Conservation (phyloP, 129 eudicot genomes). For the Flaveria robusta region DNA sequence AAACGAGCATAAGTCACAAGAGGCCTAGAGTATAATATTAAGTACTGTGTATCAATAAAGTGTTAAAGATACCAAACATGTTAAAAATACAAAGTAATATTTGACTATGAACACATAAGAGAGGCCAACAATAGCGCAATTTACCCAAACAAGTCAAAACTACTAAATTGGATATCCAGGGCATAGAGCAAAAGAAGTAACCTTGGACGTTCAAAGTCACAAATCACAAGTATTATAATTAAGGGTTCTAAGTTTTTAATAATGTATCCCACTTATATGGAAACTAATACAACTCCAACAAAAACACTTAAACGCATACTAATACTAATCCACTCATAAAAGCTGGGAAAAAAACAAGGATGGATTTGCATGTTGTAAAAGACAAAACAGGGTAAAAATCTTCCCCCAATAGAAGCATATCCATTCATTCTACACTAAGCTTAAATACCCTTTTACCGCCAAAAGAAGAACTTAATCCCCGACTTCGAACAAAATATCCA, state of each 20-base stretch:
- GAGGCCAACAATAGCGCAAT: slow-evolving; percentile 12
- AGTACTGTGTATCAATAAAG: not conserved
- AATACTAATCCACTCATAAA: not conserved
- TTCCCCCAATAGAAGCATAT: not conserved
- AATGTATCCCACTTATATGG: not conserved
- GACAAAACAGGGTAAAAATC: not conserved
- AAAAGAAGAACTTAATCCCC: not conserved
- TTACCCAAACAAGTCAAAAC: not conserved
- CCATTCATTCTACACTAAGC: slow-evolving; percentile 2
- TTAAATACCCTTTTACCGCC: not conserved
- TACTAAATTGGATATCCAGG: not conserved
- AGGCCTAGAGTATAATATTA: not conserved
- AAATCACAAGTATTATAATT: not conserved
- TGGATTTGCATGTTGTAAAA: not conserved
- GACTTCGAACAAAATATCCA: slow-evolving; percentile 16
- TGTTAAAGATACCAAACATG: not conserved
- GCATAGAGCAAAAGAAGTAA: slow-evolving; percentile 8
- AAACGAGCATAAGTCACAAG: not conserved
- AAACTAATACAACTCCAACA: slow-evolving; percentile 9
- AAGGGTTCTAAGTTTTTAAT: not conserved
- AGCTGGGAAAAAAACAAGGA: not conserved
- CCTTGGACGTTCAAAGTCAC: not conserved
- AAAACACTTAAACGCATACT: not conserved
- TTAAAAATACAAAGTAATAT: not conserved
- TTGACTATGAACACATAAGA: slow-evolving; percentile 10